Evolutionary conservation across 2,329 filamentous ascomycete genomes (phyloP).

Genomic region (Cladosporium sp.): DNA sequence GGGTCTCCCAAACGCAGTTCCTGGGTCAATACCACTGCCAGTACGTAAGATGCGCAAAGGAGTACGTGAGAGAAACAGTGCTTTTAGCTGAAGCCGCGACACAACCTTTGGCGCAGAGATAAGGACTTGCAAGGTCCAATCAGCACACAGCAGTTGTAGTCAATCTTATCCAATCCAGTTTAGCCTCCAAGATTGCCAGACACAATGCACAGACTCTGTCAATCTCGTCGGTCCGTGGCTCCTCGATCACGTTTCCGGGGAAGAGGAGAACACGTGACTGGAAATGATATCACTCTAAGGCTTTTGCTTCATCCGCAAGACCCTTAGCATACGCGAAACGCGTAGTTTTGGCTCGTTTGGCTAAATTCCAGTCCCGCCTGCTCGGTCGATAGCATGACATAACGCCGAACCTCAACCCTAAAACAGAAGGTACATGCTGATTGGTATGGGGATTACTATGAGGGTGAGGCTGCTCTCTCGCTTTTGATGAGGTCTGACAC

Average conservation of each 20-base stretch:
- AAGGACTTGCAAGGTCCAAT: conserved; percentile 11
- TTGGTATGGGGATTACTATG: background rate
- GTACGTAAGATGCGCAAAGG: conserved; percentile 27
- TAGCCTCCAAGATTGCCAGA: conserved; percentile 2
- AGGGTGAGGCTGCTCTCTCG: background rate
- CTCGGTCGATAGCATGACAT: background rate
- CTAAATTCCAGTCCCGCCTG: background rate
- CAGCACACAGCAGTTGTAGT: background rate
- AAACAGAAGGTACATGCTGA: conserved; percentile 12
- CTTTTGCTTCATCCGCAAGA: background rate
- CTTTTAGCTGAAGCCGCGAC: conserved; percentile 4
- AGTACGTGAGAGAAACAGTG: conserved; percentile 19
- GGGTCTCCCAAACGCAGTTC: conserved; percentile 14
- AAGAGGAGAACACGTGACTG: background rate
- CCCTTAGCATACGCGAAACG: background rate
- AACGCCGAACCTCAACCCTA: conserved; percentile 14
- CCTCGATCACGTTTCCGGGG: conserved; percentile 6
- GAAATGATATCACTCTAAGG: background rate
- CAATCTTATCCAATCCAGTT: background rate
- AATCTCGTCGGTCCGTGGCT: background rate
- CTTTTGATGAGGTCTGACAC: conserved; percentile 4
- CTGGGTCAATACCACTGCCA: background rate
- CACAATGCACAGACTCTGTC: background rate
- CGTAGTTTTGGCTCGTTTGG: background rate
- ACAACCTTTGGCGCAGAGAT: conserved; percentile 22